Base-by-base conservation (phyloP, 164 flowering plant species). In the Vitis riparia region DNA sequence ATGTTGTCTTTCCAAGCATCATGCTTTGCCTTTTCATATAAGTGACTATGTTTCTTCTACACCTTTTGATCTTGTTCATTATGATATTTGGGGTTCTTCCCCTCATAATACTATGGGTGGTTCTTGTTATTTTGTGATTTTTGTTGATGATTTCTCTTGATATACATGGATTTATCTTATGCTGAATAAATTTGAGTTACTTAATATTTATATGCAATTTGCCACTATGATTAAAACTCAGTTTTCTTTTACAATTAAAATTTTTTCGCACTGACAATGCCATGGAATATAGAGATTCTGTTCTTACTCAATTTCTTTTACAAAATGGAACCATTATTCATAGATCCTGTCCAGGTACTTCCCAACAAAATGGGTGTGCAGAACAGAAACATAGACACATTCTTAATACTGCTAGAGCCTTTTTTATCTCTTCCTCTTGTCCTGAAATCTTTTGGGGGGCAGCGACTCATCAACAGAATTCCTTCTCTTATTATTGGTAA, bases 311-410 rank as follows among this genome's bases (percentile, higher is more conserved):
- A 23, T 23, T 72, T 64, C 65, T 79, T 11, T 8, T 0, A 2
- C 3, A 51, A 2, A 11, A 63, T 2, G 70, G 74, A 0, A 78
- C 62, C 7, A 2, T 69, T 19, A 0, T 10, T 51, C 68, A 75
- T 8, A 37, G 0, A n/a, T 75, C 65, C 17, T 72, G 37, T 63
- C 65, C 60, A 1, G 15, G 51, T 8, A 74, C 73, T 3, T 65
- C 69, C 14, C 63, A 71, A 63, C 62, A 68, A 62, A 71, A 75
- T 60, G 73, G 65, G 1, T 8, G 63, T 0, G 75, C 65, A 7
- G 65, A 76, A 30, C 55, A 44, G 0, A 79, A 73, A 55, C 75
- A 72, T 50, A 29, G 23, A 0, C 66, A 74, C 15, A 65, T 73
- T 11, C 50, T 79, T 0, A 64, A 75, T 6, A n/a, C 55, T 10